These are phyloP conservation scores for Chrysosporium queenslandicum DNA, from an alignment of 2,329 filamentous ascomycete species.

Conservation along the genomic window DNA sequence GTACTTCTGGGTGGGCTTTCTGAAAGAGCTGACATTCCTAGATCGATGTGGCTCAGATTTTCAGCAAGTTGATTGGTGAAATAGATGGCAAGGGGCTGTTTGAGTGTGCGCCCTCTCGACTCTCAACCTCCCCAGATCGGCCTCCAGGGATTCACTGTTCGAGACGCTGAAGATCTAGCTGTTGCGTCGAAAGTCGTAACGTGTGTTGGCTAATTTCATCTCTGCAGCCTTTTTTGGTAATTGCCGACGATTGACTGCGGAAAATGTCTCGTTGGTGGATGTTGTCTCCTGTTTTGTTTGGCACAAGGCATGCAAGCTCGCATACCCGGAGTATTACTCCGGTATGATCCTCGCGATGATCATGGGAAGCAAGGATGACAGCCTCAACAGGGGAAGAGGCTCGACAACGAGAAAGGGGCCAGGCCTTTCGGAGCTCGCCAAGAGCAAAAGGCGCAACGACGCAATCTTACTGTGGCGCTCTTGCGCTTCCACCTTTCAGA, in stretches of 20 bases:
- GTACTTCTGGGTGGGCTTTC: neutral
- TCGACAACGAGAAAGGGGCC: neutral
- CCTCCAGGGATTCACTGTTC: neutral
- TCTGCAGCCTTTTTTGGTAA: too few relatives aligned
- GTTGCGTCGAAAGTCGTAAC: neutral
- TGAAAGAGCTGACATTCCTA: neutral
- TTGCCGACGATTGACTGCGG: too few relatives aligned
- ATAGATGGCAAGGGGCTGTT: conserved; percentile 6
- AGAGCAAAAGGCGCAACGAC: neutral
- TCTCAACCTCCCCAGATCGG: neutral
- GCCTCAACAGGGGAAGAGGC: neutral
- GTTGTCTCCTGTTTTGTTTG: neutral
- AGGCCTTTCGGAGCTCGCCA: conserved; percentile 6
- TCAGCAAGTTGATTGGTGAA: conserved; percentile 1
- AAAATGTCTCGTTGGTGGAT: too few relatives aligned
- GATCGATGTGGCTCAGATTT: neutral
- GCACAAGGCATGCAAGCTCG: neutral
- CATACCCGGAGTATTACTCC: conserved; percentile 2
- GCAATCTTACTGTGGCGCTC: neutral
- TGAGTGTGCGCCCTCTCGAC: neutral
- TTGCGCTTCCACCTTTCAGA: neutral
- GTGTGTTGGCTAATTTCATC: too few relatives aligned
- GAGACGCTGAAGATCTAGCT: neutral
- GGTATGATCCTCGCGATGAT: conserved; percentile 6
- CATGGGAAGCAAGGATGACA: neutral